Evolutionary conservation across 2,329 filamentous ascomycete species (phyloP), one percentile per base, ranked within the genome.

Genomic region (Calycina marina): DNA sequence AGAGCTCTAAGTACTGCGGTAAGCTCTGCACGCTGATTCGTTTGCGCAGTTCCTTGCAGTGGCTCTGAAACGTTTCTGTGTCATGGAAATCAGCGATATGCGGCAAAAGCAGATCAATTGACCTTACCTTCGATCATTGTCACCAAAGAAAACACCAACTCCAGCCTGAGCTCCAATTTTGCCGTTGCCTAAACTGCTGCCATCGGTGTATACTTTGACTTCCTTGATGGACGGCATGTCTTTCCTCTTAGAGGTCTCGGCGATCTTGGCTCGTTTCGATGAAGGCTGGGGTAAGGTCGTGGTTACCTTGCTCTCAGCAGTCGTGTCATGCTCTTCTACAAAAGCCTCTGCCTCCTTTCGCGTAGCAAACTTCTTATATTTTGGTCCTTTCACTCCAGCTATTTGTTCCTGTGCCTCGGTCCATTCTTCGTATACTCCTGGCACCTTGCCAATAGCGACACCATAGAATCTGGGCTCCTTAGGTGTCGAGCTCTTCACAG

Each of bases 11-110:
- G 63, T 40, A 96, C 78, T 5, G 85, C 90, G 14, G 81, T 86
- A 37, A 98, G 63, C 59, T 98, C 90, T n/a, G 88, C 90, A 3
- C 90, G 80, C 55, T 96, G 84, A 53, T 98, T 98, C 1, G 90
- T 96, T 57, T 96, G 90, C 6, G 66, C 35, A 4, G 15, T 14
- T 12, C 51, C 52, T 24, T 40, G 31, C 2, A 55, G 39, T 18
- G 43, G 38, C 35, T 53, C 52, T 11, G 52, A 51, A 18, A 55
- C 57, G 47, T 80, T 80, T 44, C 72, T 75, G 47, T 13, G 14
- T 13, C 20, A 25, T 12, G 26, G 17, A 17, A 22, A 18, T 4
- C 11, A 6, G n/a, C 20, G 20, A n/a, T n/a, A 29, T 40, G 12
- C n/a, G 18, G 15, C 26, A 28, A 25, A 11, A 8, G 14, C 8